Evolutionary conservation across 1,284 basidiomycete genomes (phyloP), one percentile per base, ranked within the genome.

Genomic region (Termitomyces sp.): DNA sequence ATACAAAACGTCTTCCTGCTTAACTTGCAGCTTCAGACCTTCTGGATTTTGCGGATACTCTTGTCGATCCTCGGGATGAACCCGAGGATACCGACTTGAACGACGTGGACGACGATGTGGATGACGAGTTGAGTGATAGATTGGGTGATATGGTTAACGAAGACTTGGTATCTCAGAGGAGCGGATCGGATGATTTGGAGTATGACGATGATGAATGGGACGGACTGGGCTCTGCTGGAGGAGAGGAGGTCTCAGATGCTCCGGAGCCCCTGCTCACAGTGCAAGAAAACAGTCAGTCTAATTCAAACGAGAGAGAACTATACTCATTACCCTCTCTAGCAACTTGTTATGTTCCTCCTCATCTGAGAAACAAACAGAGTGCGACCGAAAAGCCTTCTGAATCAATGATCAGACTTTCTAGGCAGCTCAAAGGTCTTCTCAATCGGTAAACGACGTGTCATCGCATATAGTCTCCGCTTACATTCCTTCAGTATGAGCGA

Each of bases 341-440:
- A 77, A 69, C 75, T 33, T 72, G 76, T 49, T 87, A 91, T 67
- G 64, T 89, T 46, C 83, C 88, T 13, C 85, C 89, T 34, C 78
- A 85, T 64, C 70, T 88, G 12, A 76, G 88, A 54, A 75, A 79
- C 56, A 64, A 64, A 46, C 63, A 71, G 47, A 47, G 59, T 33
- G 57, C 60, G 30, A 61, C 68, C 40, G 72, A 64, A 53, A 68
- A 67, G 55, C 73, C 68, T 52, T 80, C 73, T 0, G 84, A 87
- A 60, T 76, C 74, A 36, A 71, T 80, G 42, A 57, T 76, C 8
- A 92, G 91, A 68, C 77, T 98, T 21, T 83, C 78, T 6, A 81
- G 88, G 51, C 90, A 90, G 63, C 72, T 93, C 12, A 94, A 97
- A 70, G 94, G 95, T 67, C 73, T 93, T 8, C 78, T 98, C 48